These are phyloP conservation scores for Dictyostelium citrinum DNA, from an alignment of 78 protist species.

Conservation along the genomic window DNA sequence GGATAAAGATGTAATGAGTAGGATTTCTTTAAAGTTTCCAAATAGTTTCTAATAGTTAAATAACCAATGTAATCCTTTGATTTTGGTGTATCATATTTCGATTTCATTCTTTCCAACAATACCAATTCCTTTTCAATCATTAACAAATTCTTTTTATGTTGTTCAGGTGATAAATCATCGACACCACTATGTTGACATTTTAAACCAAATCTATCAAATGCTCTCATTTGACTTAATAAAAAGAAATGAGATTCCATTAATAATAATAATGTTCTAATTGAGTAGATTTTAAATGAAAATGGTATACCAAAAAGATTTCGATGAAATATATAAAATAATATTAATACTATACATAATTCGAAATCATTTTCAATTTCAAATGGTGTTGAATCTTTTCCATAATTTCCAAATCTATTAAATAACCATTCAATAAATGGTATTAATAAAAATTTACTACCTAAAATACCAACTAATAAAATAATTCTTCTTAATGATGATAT, in stretches of 20 bases:
- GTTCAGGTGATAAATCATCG: neutral
- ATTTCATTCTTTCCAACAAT: neutral
- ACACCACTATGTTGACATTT: neutral
- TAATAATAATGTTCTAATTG: neutral
- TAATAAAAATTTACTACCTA: neutral
- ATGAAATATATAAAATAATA: neutral
- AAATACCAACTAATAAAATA: neutral
- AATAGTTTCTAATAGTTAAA: neutral
- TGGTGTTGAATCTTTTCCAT: neutral
- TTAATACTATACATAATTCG: neutral
- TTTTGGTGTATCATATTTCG: neutral
- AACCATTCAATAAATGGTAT: neutral
- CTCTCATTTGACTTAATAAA: neutral
- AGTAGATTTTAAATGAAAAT: neutral
- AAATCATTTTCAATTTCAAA: neutral
- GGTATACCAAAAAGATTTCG: conserved; percentile 13
- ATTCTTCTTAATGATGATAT: neutral
- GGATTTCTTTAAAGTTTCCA: neutral
- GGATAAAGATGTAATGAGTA: conserved; percentile 3
- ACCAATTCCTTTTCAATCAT: neutral
- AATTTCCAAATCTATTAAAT: neutral
- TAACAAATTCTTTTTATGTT: neutral
- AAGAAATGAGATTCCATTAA: conserved; percentile 25
- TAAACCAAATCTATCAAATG: conserved; percentile 14
- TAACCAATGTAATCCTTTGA: neutral